Conservation (phyloP, 257 asterid species). For the Solanum pimpinellifolium region DNA sequence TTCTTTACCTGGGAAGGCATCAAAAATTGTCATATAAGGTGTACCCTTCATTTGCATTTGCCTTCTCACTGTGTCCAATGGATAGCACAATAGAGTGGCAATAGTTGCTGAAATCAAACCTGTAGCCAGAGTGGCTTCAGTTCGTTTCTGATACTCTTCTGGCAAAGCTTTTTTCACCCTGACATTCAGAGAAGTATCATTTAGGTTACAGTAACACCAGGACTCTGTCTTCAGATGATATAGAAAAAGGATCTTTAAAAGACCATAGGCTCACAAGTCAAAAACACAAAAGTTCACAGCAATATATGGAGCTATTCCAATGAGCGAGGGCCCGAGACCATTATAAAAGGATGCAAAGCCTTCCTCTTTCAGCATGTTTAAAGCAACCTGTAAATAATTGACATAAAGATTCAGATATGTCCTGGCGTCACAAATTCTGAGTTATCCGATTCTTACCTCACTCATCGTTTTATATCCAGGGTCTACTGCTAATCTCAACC, state of each 20-base stretch:
- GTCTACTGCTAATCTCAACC: constrained; percentile 89
- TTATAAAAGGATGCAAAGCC: constrained; percentile 73
- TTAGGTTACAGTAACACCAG: background rate
- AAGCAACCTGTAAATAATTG: constrained; percentile 57
- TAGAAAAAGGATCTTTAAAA: constrained; percentile 3
- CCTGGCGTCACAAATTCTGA: background rate
- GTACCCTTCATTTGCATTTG: constrained; percentile 98
- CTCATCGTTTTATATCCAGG: constrained; percentile 80
- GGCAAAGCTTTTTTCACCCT: constrained; percentile 94
- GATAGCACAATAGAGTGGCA: constrained; percentile 87
- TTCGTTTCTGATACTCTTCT: constrained; percentile 71
- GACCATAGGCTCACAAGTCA: constrained; percentile 78
- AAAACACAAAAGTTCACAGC: constrained; percentile 95
- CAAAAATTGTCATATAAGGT: constrained; percentile 63
- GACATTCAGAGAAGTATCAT: constrained; percentile 8
- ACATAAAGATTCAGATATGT: background rate
- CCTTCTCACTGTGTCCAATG: constrained; percentile 86
- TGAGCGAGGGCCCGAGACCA: constrained; percentile 94
- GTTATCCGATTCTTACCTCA: constrained; percentile 37
- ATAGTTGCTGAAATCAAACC: constrained; percentile 83
- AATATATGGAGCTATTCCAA: constrained; percentile 90
- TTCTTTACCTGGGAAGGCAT: constrained; percentile 68
- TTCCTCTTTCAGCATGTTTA: constrained; percentile 85
- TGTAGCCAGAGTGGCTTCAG: constrained; percentile 62
- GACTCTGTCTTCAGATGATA: background rate